phyloP scores from a whole-genome alignment of 2,329 filamentous ascomycete genomes.

The Penicillium sp. region DNA sequence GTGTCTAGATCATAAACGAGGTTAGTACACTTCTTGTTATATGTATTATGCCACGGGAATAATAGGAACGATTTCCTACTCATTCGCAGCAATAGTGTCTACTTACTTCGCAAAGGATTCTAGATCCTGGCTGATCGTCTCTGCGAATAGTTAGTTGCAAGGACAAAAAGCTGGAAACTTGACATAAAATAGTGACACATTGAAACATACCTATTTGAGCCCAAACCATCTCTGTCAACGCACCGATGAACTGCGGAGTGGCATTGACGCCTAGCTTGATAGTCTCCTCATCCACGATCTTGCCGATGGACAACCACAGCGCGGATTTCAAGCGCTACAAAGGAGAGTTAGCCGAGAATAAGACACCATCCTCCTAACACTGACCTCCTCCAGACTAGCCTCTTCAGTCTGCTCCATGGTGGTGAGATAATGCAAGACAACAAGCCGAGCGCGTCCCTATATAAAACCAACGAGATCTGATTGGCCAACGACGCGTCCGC shows the following conservation, averaged over 20 bases:
- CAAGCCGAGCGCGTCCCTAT: slow-evolving; percentile 14
- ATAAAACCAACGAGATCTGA: slow-evolving; percentile 14
- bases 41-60: neutral
- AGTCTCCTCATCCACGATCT: slow-evolving; percentile 84
- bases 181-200: slow-evolving; percentile 24
- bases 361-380: neutral
- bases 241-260: slow-evolving; percentile 86
- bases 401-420: slow-evolving; percentile 33
- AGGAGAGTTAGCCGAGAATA: neutral
- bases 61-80: neutral
- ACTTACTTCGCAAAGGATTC: slow-evolving; percentile 61
- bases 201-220: slow-evolving; percentile 69
- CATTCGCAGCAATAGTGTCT: neutral
- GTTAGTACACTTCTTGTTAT: slow-evolving; percentile 11
- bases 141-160: slow-evolving; percentile 34
- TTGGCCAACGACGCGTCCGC: slow-evolving; percentile 23
- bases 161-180: no score
- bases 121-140: slow-evolving; percentile 59
- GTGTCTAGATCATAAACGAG: slow-evolving; percentile 60
- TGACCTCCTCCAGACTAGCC: slow-evolving; percentile 37
- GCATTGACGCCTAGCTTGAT: slow-evolving; percentile 74
- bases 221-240: slow-evolving; percentile 83
- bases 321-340: slow-evolving; percentile 75
- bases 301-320: slow-evolving; percentile 79
- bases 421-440: slow-evolving; percentile 4